phyloP scores from a whole-genome alignment of 2,329 filamentous ascomycete genomes.

The Penicillium sp. region DNA sequence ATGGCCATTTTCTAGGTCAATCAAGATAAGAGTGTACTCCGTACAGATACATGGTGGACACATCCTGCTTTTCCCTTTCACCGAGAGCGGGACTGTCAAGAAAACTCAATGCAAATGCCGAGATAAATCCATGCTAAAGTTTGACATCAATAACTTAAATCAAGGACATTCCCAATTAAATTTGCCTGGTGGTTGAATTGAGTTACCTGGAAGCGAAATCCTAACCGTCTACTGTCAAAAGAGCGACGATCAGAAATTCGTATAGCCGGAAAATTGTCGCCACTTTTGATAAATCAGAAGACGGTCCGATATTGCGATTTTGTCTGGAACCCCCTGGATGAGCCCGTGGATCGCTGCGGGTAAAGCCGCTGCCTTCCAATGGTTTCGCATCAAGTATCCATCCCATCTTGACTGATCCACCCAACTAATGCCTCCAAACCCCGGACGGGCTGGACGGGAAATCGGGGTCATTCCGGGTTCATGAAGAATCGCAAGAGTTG shows the following conservation, averaged over 20 bases:
- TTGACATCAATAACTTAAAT: background rate
- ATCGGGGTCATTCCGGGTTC: background rate
- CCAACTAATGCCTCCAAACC: background rate
- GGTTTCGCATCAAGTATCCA: background rate
- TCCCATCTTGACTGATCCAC: background rate
- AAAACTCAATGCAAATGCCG: conserved; percentile 1
- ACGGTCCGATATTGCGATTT: no score
- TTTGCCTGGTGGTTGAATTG: background rate
- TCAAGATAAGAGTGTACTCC: background rate
- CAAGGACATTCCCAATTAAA: background rate
- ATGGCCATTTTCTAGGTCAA: conserved; percentile 50
- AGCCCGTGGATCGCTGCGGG: no score
- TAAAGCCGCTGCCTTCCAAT: background rate
- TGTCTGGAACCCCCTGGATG: no score
- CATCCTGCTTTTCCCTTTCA: background rate
- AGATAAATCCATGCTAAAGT: background rate
- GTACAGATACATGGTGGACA: background rate
- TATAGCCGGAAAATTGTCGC: background rate
- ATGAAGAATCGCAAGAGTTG: background rate
- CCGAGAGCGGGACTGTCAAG: background rate
- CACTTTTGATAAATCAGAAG: background rate
- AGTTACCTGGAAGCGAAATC: background rate
- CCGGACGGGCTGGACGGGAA: background rate
- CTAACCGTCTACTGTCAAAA: background rate
- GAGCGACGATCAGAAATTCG: background rate